These are phyloP conservation scores for Cavenderia fasciculata DNA, from an alignment of 78 protist genomes.

Conservation along the genomic window DNA sequence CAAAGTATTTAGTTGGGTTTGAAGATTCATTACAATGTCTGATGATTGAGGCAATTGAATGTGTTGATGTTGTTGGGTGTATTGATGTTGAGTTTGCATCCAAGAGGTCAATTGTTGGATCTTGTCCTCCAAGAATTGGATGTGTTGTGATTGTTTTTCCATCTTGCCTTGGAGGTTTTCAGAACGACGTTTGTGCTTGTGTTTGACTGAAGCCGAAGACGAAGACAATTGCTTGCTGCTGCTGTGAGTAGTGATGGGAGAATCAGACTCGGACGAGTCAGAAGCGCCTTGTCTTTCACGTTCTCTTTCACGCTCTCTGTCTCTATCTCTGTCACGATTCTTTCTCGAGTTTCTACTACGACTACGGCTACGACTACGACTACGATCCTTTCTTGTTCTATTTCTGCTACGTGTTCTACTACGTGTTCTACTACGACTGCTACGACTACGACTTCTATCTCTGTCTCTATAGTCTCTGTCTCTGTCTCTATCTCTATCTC, in stretches of 20 bases:
- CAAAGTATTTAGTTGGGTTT: slow-evolving; percentile 35
- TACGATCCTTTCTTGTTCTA: too few species aligned
- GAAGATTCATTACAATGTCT: slow-evolving; percentile 15
- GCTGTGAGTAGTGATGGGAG: too few species aligned
- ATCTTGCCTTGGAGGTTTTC: slow-evolving; percentile 49
- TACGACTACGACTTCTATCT: too few species aligned
- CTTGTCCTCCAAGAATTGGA: slow-evolving; percentile 61
- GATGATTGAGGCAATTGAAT: slow-evolving; percentile 18
- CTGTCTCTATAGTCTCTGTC: background rate
- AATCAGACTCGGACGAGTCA: slow-evolving; percentile 4
- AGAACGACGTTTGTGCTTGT: background rate
- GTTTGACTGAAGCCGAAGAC: slow-evolving; percentile 17
- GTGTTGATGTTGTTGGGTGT: background rate
- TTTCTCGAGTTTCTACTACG: slow-evolving; percentile 4
- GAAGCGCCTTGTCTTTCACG: too few species aligned
- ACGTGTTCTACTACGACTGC: too few species aligned
- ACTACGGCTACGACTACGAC: background rate
- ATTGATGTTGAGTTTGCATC: slow-evolving; percentile 30
- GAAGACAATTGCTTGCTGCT: background rate
- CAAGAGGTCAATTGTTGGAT: slow-evolving; percentile 37
- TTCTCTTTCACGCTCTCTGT: background rate
- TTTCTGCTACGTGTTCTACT: too few species aligned
- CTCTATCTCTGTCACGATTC: background rate
- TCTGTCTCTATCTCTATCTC: background rate
- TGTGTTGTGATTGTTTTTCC: slow-evolving; percentile 32